A percentile compares a stretch with the other conserved stretches of the same genome.
These are phyloP conservation scores for Colletotrichum falcatum DNA, from an alignment of 2,329 filamentous ascomycete genomes.

Conservation along the genomic window DNA sequence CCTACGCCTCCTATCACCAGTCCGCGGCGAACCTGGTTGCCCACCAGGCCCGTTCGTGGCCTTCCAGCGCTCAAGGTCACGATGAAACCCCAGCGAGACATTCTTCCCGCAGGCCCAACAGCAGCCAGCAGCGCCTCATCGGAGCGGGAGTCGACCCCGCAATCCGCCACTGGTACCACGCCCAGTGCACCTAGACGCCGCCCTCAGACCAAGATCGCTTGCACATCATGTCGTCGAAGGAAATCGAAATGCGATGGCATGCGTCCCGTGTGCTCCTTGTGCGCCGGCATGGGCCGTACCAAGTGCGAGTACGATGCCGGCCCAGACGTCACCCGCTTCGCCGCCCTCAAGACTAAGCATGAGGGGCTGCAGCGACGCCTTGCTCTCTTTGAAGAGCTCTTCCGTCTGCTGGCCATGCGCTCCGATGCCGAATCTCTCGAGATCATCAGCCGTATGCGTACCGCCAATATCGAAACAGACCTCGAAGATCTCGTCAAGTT, in stretches of 20 bases:
- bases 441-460: constrained; percentile 40
- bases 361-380: constrained; percentile 38
- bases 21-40: constrained; percentile 14
- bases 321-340: constrained; percentile 39
- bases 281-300: constrained; percentile 38
- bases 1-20: constrained; percentile 12
- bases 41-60: constrained; percentile 25
- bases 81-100: constrained; percentile 41
- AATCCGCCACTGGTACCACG: constrained; percentile 21
- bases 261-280: constrained; percentile 40
- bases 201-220: constrained; percentile 41
- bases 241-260: constrained; percentile 41
- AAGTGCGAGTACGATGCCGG: constrained; percentile 42
- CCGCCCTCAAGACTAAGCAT: constrained; percentile 37
- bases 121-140: constrained; percentile 31
- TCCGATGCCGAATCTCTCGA: constrained; percentile 40
- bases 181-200: constrained; percentile 31
- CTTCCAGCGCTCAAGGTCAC: constrained; percentile 15
- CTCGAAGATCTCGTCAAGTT: constrained; percentile 38
- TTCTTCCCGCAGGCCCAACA: constrained; percentile 37
- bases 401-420: constrained; percentile 34
- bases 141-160: constrained; percentile 33
- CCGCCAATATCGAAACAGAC: constrained; percentile 29
- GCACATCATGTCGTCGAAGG: constrained; percentile 39
- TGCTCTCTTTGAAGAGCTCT: constrained; percentile 38